Conservation (phyloP, 2,329 filamentous ascomycete genomes). For the Drechslera avenae region DNA sequence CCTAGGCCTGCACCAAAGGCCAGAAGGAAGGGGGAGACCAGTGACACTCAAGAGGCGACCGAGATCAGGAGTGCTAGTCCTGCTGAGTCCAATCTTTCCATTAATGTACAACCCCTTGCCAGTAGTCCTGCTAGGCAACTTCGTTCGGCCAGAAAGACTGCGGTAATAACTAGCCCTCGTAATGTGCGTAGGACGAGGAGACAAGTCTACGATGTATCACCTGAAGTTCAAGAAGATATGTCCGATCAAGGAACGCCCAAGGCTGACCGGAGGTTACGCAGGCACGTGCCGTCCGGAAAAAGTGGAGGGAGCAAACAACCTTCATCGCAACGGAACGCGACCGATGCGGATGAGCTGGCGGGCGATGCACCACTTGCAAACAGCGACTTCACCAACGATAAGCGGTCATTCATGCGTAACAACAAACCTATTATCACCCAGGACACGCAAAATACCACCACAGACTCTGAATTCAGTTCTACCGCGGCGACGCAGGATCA, state of each 20-base stretch:
- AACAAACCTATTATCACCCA: slow-evolving; percentile 35
- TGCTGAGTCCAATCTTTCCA: slow-evolving; percentile 4
- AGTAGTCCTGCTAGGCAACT: slow-evolving; percentile 13
- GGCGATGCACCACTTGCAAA: slow-evolving; percentile 18
- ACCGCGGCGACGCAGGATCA: slow-evolving; percentile 20
- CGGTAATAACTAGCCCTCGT: slow-evolving; percentile 16
- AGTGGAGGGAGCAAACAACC: slow-evolving; percentile 17
- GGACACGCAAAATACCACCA: slow-evolving; percentile 33
- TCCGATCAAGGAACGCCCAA: slow-evolving; percentile 10
- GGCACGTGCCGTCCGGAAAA: slow-evolving; percentile 12
- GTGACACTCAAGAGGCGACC: neutral
- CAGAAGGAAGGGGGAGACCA: neutral
- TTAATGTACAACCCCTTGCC: neutral
- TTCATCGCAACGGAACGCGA: slow-evolving; percentile 14
- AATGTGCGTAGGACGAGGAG: slow-evolving; percentile 20
- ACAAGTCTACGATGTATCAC: slow-evolving; percentile 15
- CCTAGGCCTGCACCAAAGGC: slow-evolving; percentile 4
- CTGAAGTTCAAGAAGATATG: slow-evolving; percentile 1
- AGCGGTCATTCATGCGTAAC: slow-evolving; percentile 19
- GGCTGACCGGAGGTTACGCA: neutral
- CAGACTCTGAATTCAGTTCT: slow-evolving; percentile 27
- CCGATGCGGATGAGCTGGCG: slow-evolving; percentile 8
- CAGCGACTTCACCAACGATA: slow-evolving; percentile 3
- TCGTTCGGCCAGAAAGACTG: slow-evolving; percentile 10
- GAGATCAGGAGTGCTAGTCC: slow-evolving; percentile 8